Evolutionary conservation across 345 rosid genomes (phyloP).

Genomic region (Rhizophora apiculata): DNA sequence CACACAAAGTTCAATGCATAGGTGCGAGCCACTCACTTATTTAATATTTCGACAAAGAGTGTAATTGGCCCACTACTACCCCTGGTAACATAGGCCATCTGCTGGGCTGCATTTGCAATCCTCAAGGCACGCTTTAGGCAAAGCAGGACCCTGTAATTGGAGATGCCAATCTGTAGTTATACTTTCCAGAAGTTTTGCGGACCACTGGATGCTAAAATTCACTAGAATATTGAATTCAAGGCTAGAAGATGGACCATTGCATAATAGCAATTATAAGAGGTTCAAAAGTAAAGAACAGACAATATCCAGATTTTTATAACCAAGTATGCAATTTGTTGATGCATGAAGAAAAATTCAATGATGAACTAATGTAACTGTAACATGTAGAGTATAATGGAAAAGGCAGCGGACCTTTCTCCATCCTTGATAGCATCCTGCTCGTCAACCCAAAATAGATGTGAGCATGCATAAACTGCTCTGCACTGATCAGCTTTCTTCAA

Average conservation of each 20-base stretch:
- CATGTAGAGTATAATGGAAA: slow-evolving; percentile 16
- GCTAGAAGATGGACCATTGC: not conserved
- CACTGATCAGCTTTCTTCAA: slow-evolving; percentile 97
- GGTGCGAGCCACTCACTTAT: slow-evolving; percentile 55
- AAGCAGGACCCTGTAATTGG: slow-evolving; percentile 58
- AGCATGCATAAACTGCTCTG: slow-evolving; percentile 92
- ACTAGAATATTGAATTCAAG: not conserved
- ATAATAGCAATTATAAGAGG: not conserved
- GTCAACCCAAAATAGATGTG: slow-evolving; percentile 96
- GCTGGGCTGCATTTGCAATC: slow-evolving; percentile 95
- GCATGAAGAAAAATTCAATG: not conserved
- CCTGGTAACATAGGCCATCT: slow-evolving; percentile 64
- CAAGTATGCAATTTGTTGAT: not conserved
- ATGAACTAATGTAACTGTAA: not conserved
- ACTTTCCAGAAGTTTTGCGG: not conserved
- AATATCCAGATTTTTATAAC: not conserved
- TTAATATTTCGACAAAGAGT: slow-evolving; percentile 87
- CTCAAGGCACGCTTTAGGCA: slow-evolving; percentile 94
- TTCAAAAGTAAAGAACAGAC: not conserved
- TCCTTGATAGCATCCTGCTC: slow-evolving; percentile 79
- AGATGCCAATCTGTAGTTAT: not conserved
- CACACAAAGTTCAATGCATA: not conserved
- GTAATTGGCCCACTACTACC: slow-evolving; percentile 74
- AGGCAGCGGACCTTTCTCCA: slow-evolving; percentile 66
- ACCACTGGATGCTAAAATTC: too few relatives aligned